Evolutionary conservation across 1,139 yeast genomes (phyloP).

Genomic region (Candida neerlandica): DNA sequence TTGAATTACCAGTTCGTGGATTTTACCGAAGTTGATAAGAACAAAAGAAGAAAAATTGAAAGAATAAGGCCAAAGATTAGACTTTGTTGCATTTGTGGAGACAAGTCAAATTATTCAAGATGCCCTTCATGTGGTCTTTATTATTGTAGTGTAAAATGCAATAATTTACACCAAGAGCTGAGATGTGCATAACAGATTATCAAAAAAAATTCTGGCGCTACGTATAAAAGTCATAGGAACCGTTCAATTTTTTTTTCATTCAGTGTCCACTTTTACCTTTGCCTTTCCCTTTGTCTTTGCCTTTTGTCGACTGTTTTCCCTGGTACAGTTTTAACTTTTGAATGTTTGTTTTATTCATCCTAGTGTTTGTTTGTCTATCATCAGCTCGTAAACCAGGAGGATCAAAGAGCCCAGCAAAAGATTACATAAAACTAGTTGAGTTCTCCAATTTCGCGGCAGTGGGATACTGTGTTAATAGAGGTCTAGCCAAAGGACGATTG

Average conservation of each 20-base stretch:
- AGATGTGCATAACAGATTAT: constrained; percentile 33
- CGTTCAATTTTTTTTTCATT: constrained; percentile 1
- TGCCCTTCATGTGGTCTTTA: constrained; percentile 46
- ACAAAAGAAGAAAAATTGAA: constrained; percentile 18
- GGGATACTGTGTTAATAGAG: constrained; percentile 41
- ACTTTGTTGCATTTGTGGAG: constrained; percentile 49
- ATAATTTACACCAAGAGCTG: constrained; percentile 45
- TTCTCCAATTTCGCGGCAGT: constrained; percentile 40
- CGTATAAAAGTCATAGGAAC: not conserved
- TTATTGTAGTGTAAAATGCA: constrained; percentile 46
- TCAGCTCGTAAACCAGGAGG: constrained; percentile 1
- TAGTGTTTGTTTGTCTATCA: constrained; percentile 5
- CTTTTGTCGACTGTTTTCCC: not conserved
- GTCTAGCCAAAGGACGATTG: constrained; percentile 29
- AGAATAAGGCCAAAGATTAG: constrained; percentile 37
- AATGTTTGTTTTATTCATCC: constrained; percentile 6
- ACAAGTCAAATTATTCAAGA: constrained; percentile 40
- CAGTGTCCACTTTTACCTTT: not conserved
- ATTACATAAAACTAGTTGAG: constrained; percentile 32
- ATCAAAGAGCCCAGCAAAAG: constrained; percentile 14
- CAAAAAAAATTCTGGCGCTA: not conserved
- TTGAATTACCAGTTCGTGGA: constrained; percentile 47
- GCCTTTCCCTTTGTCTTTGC: not conserved
- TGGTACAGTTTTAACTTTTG: not conserved
- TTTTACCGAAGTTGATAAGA: constrained; percentile 23